Conservation (phyloP, 139 green algal genomes). For the Chlorella ohadii region DNA sequence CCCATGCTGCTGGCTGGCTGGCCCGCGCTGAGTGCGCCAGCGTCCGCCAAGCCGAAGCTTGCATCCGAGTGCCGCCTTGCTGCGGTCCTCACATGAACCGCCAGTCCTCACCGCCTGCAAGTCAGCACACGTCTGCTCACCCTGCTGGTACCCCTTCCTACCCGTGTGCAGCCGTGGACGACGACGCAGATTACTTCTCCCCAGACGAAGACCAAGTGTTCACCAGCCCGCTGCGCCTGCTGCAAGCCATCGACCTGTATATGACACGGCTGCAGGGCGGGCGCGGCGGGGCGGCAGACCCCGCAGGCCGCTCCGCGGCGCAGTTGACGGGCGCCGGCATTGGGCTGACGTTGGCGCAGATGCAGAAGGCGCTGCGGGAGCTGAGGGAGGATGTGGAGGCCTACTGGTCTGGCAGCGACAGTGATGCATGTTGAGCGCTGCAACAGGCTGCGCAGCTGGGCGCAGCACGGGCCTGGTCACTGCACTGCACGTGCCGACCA, state of each 20-base stretch:
- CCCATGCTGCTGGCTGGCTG: no score
- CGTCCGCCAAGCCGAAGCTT: no score
- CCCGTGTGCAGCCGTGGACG: neutral
- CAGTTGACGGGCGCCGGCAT: neutral
- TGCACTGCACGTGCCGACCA: no score
- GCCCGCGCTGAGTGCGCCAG: no score
- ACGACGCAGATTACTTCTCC: slow-evolving; percentile 16
- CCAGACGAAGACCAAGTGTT: slow-evolving; percentile 41
- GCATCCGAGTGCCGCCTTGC: no score
- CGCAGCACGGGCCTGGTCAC: no score
- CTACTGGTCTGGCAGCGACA: neutral
- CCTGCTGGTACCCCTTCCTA: neutral
- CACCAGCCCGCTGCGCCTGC: slow-evolving; percentile 48
- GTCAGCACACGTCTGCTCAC: no score
- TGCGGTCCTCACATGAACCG: no score
- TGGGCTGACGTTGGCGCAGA: neutral
- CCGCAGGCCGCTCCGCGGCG: neutral
- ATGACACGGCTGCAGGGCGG: slow-evolving; percentile 6
- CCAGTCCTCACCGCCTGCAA: no score
- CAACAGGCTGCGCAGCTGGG: no score
- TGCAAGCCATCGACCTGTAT: slow-evolving; percentile 46
- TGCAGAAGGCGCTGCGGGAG: neutral
- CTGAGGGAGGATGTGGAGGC: slow-evolving; percentile 29
- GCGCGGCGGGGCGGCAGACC: neutral
- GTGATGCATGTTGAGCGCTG: neutral